Evolutionary conservation across 441 rosid genomes (phyloP).

Genomic region (Flueggea neowawraea): DNA sequence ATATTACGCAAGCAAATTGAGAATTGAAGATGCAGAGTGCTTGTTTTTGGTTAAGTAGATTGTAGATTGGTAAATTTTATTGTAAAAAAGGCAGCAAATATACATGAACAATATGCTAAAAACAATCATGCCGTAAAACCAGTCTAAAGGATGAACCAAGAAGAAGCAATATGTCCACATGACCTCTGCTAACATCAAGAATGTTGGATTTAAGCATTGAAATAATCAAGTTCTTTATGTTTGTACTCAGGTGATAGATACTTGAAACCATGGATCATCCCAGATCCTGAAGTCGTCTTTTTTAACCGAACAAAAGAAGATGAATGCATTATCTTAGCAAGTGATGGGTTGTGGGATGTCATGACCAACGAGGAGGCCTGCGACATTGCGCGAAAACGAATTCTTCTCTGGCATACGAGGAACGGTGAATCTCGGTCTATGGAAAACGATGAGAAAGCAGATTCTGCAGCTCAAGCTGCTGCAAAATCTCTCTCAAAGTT

Average conservation of each 20-base stretch:
- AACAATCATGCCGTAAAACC: no score
- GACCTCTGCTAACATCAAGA: no score
- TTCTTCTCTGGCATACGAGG: constrained; percentile 78
- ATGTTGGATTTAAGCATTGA: neutral
- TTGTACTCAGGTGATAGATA: constrained; percentile 61
- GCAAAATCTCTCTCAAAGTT: constrained; percentile 64
- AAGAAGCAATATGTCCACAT: no score
- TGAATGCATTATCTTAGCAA: constrained; percentile 74
- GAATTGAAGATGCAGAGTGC: no score
- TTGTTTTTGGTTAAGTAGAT: no score
- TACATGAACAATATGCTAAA: no score
- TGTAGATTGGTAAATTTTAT: no score
- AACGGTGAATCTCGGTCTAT: constrained; percentile 26
- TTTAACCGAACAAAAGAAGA: constrained; percentile 71
- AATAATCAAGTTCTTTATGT: neutral
- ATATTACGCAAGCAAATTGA: no score
- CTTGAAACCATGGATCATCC: constrained; percentile 84
- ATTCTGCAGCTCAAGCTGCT: constrained; percentile 84
- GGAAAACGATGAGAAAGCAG: constrained; percentile 33
- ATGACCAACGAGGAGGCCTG: constrained; percentile 79
- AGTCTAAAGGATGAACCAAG: no score
- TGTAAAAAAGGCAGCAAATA: no score
- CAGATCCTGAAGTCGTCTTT: constrained; percentile 74
- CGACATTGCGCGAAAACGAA: constrained; percentile 64
- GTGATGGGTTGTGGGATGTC: constrained; percentile 93